Percentiles rank a stretch among this genome's conserved stretches.
phyloP scores from a whole-genome alignment of 1,284 basidiomycete genomes.

The Stereum hirsutum region DNA sequence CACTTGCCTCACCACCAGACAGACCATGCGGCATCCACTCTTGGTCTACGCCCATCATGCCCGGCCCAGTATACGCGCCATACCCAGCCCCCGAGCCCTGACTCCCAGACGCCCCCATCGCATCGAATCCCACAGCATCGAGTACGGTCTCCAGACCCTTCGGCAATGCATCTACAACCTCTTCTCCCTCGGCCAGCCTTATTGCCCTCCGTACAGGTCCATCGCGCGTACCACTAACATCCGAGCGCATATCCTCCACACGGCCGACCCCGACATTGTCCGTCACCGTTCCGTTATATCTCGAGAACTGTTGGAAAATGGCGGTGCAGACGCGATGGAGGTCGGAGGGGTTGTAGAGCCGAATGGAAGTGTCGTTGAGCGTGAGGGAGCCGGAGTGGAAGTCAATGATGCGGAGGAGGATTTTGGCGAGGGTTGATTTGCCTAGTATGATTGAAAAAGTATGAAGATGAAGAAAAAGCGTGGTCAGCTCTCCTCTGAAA shows the following conservation, averaged over 20 bases:
- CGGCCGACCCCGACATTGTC: constrained; percentile 76
- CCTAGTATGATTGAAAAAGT: constrained; percentile 29
- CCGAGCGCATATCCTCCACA: constrained; percentile 44
- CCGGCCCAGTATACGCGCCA: constrained; percentile 14
- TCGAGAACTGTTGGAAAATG: constrained; percentile 79
- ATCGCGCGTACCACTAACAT: constrained; percentile 38
- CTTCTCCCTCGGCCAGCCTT: constrained; percentile 54
- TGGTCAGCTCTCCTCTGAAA: too few species aligned
- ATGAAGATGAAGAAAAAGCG: not conserved
- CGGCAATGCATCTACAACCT: constrained; percentile 52
- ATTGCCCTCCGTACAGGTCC: too few species aligned
- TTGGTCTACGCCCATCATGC: constrained; percentile 10
- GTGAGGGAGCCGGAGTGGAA: constrained; percentile 56
- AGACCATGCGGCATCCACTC: constrained; percentile 46
- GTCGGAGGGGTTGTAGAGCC: constrained; percentile 51
- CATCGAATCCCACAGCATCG: constrained; percentile 50
- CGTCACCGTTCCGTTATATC: constrained; percentile 62
- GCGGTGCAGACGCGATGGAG: constrained; percentile 64
- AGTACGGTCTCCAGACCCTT: constrained; percentile 58
- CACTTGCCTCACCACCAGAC: constrained; percentile 72
- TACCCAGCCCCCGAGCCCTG: too few species aligned
- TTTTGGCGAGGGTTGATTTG: constrained; percentile 75
- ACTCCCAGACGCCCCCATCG: too few species aligned
- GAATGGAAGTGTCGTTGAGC: constrained; percentile 61
- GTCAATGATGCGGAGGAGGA: constrained; percentile 69